Evolutionary conservation across 1,139 yeast species (phyloP).

Genomic region (Saccharomyces uvarum): DNA sequence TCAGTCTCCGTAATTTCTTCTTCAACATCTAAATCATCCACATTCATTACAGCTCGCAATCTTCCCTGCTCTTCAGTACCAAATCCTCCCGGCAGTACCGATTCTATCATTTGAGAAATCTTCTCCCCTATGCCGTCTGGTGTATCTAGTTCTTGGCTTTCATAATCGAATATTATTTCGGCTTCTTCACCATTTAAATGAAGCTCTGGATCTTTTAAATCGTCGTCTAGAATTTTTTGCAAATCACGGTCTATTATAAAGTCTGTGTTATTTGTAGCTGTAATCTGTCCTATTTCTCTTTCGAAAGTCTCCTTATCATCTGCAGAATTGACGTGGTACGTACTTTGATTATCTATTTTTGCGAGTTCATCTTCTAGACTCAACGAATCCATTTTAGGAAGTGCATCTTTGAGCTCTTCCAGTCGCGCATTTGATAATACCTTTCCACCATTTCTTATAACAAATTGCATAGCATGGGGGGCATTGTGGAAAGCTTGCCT

Average conservation of each 20-base stretch:
- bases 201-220: conserved; percentile 21
- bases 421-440: neutral
- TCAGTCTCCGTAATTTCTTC: neutral
- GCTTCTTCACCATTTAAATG: conserved; percentile 25
- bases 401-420: neutral
- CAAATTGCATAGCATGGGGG: conserved; percentile 23
- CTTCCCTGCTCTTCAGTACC: conserved; percentile 20
- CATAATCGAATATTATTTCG: conserved; percentile 30
- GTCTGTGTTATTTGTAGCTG: conserved; percentile 1
- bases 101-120: conserved; percentile 28
- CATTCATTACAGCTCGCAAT: conserved; percentile 14
- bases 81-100: conserved; percentile 26
- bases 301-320: neutral
- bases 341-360: conserved; percentile 12
- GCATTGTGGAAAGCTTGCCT: conserved; percentile 16
- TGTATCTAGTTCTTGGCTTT: conserved; percentile 23
- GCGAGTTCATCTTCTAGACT: conserved; percentile 9
- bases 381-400: neutral
- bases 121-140: conserved; percentile 27
- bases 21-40: neutral
- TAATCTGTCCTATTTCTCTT: neutral
- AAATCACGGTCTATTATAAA: conserved; percentile 3
- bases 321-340: conserved; percentile 6
- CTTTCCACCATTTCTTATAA: conserved; percentile 15
- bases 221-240: conserved; percentile 9